Conservation (phyloP, 345 rosid species). For the Crucihimalaya himalaica region DNA sequence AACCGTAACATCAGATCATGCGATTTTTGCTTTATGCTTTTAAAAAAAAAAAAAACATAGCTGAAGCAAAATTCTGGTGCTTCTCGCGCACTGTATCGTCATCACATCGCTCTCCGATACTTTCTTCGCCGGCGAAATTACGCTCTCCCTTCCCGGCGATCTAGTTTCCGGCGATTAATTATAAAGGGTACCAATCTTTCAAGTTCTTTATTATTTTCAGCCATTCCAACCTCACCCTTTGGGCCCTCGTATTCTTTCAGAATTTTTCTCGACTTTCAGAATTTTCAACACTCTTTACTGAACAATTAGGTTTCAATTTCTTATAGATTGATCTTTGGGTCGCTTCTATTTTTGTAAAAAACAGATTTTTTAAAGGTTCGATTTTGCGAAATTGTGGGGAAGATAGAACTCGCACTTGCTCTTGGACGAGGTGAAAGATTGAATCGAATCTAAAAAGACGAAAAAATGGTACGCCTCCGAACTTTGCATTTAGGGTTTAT, state of each 20-base stretch:
- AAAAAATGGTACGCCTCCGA: slow-evolving; percentile 20
- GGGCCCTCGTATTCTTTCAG: background rate
- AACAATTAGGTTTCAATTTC: slow-evolving; percentile 10
- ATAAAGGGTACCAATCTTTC: slow-evolving; percentile 31
- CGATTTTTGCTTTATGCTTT: slow-evolving; percentile 32
- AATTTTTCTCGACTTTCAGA: background rate
- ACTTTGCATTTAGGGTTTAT: slow-evolving; percentile 33
- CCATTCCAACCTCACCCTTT: background rate
- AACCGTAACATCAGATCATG: slow-evolving; percentile 40
- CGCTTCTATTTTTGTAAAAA: background rate
- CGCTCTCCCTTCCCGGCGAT: slow-evolving; percentile 21
- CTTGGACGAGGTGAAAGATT: slow-evolving; percentile 4
- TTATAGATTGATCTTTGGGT: background rate
- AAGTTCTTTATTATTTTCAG: background rate
- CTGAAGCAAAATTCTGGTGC: slow-evolving; percentile 47
- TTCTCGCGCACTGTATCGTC: slow-evolving; percentile 43
- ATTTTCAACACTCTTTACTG: slow-evolving; percentile 20
- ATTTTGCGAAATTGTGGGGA: slow-evolving; percentile 8
- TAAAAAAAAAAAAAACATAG: slow-evolving; percentile 13
- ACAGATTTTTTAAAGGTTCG: slow-evolving; percentile 11
- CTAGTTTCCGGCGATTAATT: slow-evolving; percentile 36
- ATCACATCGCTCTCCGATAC: background rate
- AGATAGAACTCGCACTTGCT: slow-evolving; percentile 5
- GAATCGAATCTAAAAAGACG: background rate
- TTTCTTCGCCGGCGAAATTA: slow-evolving; percentile 33